Conservation (phyloP, 495 filamentous ascomycete species). For the Xylaria scruposa region DNA sequence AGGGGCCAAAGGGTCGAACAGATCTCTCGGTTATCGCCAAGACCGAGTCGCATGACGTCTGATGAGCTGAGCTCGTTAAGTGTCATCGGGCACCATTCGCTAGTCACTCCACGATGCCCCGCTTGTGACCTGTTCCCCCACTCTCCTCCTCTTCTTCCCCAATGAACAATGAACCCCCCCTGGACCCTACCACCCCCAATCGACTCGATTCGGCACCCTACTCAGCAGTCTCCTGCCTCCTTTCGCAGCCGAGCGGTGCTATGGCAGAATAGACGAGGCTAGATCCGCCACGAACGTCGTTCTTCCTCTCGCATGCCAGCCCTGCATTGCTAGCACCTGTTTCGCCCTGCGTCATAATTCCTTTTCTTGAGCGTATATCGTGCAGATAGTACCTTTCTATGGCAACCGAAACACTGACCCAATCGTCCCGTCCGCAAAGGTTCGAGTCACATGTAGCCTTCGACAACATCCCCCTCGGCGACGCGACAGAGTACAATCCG, state of each 20-base stretch:
- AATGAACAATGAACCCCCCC: slow-evolving; percentile 6
- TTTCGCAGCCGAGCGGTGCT: slow-evolving; percentile 16
- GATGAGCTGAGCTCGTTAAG: slow-evolving; percentile 21
- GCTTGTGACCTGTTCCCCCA: slow-evolving; percentile 21
- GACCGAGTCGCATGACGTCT: slow-evolving; percentile 26
- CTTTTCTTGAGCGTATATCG: background rate
- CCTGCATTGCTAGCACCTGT: background rate
- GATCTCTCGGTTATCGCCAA: slow-evolving; percentile 24
- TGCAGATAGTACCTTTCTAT: slow-evolving; percentile 29
- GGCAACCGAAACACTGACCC: slow-evolving; percentile 53
- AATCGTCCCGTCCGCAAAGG: slow-evolving; percentile 47
- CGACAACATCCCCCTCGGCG: slow-evolving; percentile 80
- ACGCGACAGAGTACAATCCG: slow-evolving; percentile 75
- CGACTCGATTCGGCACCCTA: background rate
- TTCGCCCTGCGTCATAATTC: slow-evolving; percentile 7
- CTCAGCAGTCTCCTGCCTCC: background rate
- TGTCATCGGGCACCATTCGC: slow-evolving; percentile 26
- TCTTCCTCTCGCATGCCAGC: slow-evolving; percentile 1
- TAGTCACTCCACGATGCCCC: slow-evolving; percentile 26
- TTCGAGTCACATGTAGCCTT: slow-evolving; percentile 81
- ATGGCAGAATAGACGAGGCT: slow-evolving; percentile 6
- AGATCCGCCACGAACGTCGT: background rate
- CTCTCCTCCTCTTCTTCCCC: slow-evolving; percentile 15
- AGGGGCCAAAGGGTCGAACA: background rate
- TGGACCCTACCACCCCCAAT: background rate